phyloP scores from a whole-genome alignment of 192 early-diverging fungal genomes.

The Coemansia aciculifera region DNA sequence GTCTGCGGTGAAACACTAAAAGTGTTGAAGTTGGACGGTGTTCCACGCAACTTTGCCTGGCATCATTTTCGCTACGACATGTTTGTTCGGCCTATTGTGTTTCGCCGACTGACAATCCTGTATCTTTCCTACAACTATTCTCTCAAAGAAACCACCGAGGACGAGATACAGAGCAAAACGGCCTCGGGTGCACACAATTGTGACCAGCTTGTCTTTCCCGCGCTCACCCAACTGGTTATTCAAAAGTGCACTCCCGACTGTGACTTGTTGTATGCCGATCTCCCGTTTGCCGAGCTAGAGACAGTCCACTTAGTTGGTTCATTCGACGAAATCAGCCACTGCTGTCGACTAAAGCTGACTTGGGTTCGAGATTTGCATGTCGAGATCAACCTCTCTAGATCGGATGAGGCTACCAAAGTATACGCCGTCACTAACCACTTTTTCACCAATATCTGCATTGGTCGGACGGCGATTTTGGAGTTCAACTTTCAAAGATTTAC shows the following conservation, averaged over 20 bases:
- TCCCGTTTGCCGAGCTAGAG: neutral
- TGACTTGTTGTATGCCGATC: neutral
- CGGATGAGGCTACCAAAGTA: neutral
- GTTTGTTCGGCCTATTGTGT: neutral
- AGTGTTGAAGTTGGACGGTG: neutral
- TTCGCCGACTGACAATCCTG: neutral
- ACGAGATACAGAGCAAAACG: neutral
- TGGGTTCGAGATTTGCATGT: neutral
- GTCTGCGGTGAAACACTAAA: neutral
- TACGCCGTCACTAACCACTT: neutral
- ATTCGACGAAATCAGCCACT: neutral
- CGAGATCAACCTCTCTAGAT: neutral
- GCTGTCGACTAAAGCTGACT: neutral
- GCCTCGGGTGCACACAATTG: neutral
- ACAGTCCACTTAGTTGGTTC: neutral
- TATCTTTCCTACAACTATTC: neutral
- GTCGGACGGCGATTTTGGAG: neutral
- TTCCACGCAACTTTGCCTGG: neutral
- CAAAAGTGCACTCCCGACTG: conserved; percentile 1
- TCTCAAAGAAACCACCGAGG: neutral
- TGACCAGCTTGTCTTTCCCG: neutral
- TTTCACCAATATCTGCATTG: neutral
- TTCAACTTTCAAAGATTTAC: neutral
- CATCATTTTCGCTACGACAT: neutral
- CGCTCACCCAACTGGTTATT: neutral